Evolutionary conservation across 75 land plant species (phyloP).

Genomic region (Selaginella tamariscina): DNA sequence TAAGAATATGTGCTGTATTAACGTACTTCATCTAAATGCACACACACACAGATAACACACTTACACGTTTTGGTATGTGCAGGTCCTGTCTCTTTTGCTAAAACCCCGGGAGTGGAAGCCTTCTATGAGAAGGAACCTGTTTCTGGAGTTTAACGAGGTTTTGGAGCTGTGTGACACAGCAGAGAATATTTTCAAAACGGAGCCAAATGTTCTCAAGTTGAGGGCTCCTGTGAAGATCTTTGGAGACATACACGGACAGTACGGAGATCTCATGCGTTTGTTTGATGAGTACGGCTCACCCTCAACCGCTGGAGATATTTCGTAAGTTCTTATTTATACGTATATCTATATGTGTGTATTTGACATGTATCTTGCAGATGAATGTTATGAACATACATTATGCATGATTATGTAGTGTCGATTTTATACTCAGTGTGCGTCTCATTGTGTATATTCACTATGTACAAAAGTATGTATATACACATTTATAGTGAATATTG

Average conservation of each 20-base stretch:
- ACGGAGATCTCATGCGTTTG: conserved; percentile 7
- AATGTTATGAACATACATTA: too few relatives aligned
- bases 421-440: too few relatives aligned
- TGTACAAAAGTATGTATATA: too few relatives aligned
- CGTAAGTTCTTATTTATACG: conserved; percentile 8
- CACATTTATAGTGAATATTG: too few relatives aligned
- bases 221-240: conserved; percentile 4
- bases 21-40: too few relatives aligned
- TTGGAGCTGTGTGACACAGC: conserved; percentile 80
- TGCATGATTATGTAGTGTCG: too few relatives aligned
- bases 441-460: too few relatives aligned
- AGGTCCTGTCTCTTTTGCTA: conserved; percentile 59
- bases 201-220: conserved; percentile 64
- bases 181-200: conserved; percentile 77
- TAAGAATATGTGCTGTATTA: too few relatives aligned
- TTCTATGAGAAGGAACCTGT: conserved; percentile 49
- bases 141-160: conserved; percentile 78
- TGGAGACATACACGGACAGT: conserved; percentile 5
- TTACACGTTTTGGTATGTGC: too few relatives aligned
- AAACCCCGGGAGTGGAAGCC: conserved; percentile 73
- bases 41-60: too few relatives aligned
- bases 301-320: conserved; percentile 9
- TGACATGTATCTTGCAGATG: too few relatives aligned
- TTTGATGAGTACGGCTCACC: conserved; percentile 6
- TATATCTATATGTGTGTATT: too few relatives aligned